These are phyloP conservation scores for Chlamydomonas incerta DNA, from an alignment of 139 green algal species.

Conservation along the genomic window DNA sequence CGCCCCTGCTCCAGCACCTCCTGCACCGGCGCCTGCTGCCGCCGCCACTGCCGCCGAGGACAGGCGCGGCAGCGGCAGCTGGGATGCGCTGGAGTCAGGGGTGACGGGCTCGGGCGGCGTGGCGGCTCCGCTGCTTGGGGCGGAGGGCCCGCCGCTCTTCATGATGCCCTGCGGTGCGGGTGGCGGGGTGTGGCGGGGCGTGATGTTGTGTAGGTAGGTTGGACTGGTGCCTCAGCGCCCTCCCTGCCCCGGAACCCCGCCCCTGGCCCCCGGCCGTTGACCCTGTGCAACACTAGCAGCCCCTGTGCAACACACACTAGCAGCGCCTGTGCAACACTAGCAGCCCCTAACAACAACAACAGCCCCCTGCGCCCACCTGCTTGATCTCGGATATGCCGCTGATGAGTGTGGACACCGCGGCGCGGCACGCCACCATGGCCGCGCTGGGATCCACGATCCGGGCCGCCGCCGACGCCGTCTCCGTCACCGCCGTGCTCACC, in stretches of 20 bases:
- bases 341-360: too few species aligned
- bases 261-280: too few species aligned
- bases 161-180: conserved; percentile 11
- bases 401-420: conserved; percentile 8
- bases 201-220: too few species aligned
- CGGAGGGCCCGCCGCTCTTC: not conserved
- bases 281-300: too few species aligned
- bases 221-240: too few species aligned
- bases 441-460: not conserved
- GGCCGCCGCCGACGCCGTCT: not conserved
- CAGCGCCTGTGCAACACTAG: too few species aligned
- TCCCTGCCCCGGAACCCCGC: too few species aligned
- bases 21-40: too few species aligned
- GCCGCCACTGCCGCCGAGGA: too few species aligned
- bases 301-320: too few species aligned
- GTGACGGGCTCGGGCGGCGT: not conserved
- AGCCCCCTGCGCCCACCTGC: too few species aligned
- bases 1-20: not conserved
- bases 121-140: not conserved
- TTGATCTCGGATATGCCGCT: conserved; percentile 38
- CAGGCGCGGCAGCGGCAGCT: not conserved
- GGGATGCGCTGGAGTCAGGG: not conserved
- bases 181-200: not conserved
- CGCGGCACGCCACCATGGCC: conserved; percentile 18
- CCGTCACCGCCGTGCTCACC: not conserved